phyloP scores from a whole-genome alignment of 1,284 basidiomycete genomes.

The Gomphus bonarii region DNA sequence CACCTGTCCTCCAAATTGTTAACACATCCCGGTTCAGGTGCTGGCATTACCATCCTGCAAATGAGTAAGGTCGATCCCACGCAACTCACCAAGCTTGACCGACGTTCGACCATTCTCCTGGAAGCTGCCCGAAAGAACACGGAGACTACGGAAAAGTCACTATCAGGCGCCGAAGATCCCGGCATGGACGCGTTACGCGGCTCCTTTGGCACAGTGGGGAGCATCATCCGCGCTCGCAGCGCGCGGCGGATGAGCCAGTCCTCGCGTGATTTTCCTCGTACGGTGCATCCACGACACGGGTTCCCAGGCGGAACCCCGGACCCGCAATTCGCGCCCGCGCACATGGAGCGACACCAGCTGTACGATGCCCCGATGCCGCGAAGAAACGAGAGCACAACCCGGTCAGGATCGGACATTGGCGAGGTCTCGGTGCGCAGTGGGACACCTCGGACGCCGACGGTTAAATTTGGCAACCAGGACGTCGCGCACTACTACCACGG shows the following conservation, averaged over 20 bases:
- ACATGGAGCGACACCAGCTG: conserved; percentile 64
- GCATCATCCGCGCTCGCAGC: conserved; percentile 78
- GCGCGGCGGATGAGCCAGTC: conserved; percentile 53
- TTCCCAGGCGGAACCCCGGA: conserved; percentile 21
- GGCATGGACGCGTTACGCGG: conserved; percentile 85
- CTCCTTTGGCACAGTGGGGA: conserved; percentile 82
- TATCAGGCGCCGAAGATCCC: conserved; percentile 54
- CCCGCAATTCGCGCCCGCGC: conserved; percentile 21
- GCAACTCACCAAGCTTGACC: conserved; percentile 66
- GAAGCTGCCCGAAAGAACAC: conserved; percentile 62
- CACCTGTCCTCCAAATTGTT: neutral
- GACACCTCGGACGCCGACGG: conserved; percentile 37
- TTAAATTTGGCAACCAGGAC: conserved; percentile 68
- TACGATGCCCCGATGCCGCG: conserved; percentile 61
- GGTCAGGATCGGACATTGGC: neutral
- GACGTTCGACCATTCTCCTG: conserved; percentile 77
- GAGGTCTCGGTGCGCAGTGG: neutral
- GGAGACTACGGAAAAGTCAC: conserved; percentile 29
- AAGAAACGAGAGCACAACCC: neutral
- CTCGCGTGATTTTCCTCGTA: conserved; percentile 25
- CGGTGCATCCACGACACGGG: conserved; percentile 28
- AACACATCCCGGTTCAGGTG: conserved; percentile 20
- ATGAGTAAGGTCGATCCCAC: conserved; percentile 89
- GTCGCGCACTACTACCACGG: conserved; percentile 59
- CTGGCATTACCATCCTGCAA: conserved; percentile 91